Conservation (phyloP, 2,329 filamentous ascomycete species). For the Dothideomycetes sp. region DNA sequence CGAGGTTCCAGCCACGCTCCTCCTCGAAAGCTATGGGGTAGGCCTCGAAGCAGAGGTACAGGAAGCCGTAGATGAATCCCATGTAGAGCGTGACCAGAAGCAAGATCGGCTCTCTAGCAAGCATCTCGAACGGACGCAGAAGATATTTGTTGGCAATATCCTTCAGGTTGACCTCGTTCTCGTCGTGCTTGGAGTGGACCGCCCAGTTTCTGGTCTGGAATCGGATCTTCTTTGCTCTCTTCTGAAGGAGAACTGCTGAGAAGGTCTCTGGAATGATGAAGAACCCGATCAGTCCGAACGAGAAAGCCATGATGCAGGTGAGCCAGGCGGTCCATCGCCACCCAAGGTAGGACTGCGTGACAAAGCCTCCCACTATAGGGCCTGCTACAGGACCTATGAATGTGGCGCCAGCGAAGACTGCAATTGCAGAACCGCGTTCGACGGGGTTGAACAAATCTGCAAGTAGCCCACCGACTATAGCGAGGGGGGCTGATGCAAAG, state of each 20-base stretch:
- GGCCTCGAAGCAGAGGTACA: conserved; percentile 35
- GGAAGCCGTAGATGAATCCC: conserved; percentile 29
- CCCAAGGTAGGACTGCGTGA: conserved; percentile 34
- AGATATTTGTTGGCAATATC: conserved; percentile 30
- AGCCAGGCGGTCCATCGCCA: conserved; percentile 50
- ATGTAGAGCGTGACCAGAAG: conserved; percentile 36
- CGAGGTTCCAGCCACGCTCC: conserved; percentile 29
- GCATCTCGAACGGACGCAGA: conserved; percentile 25
- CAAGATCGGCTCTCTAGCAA: conserved; percentile 37
- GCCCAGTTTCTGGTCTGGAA: conserved; percentile 58
- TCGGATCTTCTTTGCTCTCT: conserved; percentile 50
- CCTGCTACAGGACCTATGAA: conserved; percentile 38
- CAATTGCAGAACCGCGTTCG: conserved; percentile 31
- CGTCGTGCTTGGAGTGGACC: conserved; percentile 55
- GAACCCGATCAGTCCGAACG: conserved; percentile 32
- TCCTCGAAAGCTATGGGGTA: conserved; percentile 33
- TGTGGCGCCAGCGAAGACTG: conserved; percentile 33
- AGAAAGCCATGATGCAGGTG: conserved; percentile 37
- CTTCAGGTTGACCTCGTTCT: conserved; percentile 55
- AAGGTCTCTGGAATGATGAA: conserved; percentile 47
- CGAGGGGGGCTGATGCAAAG: conserved; percentile 39
- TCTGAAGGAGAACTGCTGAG: conserved; percentile 48
- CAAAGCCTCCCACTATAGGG: conserved; percentile 40
- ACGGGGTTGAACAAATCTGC: conserved; percentile 31
- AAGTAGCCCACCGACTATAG: conserved; percentile 31